phyloP scores from a whole-genome alignment of 2,329 filamentous ascomycete species.

The Fusarium longipes region DNA sequence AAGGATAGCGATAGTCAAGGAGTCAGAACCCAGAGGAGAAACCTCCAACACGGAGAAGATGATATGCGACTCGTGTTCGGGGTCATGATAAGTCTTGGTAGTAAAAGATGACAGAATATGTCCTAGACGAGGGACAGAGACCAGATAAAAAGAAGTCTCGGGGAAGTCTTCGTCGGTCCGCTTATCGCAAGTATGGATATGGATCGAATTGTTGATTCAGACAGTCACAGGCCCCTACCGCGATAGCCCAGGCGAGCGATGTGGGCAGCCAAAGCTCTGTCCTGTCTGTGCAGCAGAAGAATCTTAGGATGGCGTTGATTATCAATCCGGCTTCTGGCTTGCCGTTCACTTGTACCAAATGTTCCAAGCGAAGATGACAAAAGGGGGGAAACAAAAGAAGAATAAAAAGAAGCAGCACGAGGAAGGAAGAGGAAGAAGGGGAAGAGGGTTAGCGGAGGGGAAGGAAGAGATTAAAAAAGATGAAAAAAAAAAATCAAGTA shows the following conservation, averaged over 20 bases:
- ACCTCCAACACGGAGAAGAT: slow-evolving; percentile 56
- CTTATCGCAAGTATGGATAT: slow-evolving; percentile 26
- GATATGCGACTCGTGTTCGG: slow-evolving; percentile 51
- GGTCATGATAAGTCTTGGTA: slow-evolving; percentile 54
- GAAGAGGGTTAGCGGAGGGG: slow-evolving; percentile 8
- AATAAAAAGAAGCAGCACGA: slow-evolving; percentile 1
- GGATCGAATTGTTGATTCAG: slow-evolving; percentile 15
- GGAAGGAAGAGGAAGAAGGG: slow-evolving; percentile 1
- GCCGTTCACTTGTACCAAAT: slow-evolving; percentile 37
- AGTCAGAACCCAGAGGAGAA: slow-evolving; percentile 54
- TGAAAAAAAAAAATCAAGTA: slow-evolving; percentile 2
- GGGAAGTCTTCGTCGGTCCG: slow-evolving; percentile 29
- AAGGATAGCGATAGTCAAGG: slow-evolving; percentile 50
- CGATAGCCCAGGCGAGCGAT: slow-evolving; percentile 21
- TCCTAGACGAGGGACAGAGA: slow-evolving; percentile 34
- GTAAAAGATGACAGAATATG: slow-evolving; percentile 19
- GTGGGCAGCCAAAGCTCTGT: slow-evolving; percentile 17
- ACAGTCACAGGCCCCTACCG: slow-evolving; percentile 18
- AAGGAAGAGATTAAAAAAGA: slow-evolving; percentile 5
- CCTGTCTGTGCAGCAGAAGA: slow-evolving; percentile 16
- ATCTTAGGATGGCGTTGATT: slow-evolving; percentile 13
- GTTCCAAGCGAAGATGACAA: slow-evolving; percentile 36
- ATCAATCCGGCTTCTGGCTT: slow-evolving; percentile 23
- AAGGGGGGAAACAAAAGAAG: slow-evolving; percentile 10
- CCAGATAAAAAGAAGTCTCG: slow-evolving; percentile 22